Conservation (phyloP, 2,329 filamentous ascomycete species). For the Mariannaea elegans region DNA sequence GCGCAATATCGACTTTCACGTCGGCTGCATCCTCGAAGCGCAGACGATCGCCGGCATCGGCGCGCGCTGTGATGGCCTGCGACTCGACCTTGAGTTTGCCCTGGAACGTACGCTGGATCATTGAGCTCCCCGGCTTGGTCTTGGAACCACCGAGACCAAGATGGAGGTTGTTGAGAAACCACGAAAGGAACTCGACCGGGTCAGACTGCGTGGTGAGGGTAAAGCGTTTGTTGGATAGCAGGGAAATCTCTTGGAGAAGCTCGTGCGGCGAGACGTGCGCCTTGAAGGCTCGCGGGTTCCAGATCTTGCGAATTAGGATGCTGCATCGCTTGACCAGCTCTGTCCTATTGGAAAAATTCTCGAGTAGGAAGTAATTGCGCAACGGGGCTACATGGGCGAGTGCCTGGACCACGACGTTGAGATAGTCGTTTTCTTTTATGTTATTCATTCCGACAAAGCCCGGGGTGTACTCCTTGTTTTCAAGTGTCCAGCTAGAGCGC, state of each 20-base stretch:
- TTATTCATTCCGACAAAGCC: conserved; percentile 99
- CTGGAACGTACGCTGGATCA: conserved; percentile 93
- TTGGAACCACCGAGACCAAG: conserved; percentile 90
- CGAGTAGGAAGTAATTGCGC: conserved; percentile 90
- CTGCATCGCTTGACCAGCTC: conserved; percentile 90
- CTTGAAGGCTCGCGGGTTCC: conserved; percentile 97
- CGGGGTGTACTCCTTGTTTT: conserved; percentile 86
- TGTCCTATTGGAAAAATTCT: conserved; percentile 75
- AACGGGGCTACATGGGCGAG: conserved; percentile 89
- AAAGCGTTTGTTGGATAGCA: conserved; percentile 92
- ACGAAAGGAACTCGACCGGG: conserved; percentile 94
- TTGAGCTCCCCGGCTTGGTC: conserved; percentile 82
- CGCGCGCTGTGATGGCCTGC: conserved; percentile 90
- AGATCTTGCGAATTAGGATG: conserved; percentile 93
- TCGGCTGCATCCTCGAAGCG: conserved; percentile 91
- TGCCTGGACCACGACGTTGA: conserved; percentile 93
- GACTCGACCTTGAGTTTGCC: conserved; percentile 91
- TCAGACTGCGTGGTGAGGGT: conserved; percentile 91
- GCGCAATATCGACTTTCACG: conserved; percentile 78
- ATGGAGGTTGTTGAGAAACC: conserved; percentile 97
- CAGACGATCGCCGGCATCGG: conserved; percentile 85
- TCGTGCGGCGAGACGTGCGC: conserved; percentile 97
- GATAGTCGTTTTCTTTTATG: conserved; percentile 99
- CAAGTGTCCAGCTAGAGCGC: conserved; percentile 75
- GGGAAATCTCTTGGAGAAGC: conserved; percentile 90